Conservation (phyloP, 805 yeast genomes). For the Candida nitratophila region DNA sequence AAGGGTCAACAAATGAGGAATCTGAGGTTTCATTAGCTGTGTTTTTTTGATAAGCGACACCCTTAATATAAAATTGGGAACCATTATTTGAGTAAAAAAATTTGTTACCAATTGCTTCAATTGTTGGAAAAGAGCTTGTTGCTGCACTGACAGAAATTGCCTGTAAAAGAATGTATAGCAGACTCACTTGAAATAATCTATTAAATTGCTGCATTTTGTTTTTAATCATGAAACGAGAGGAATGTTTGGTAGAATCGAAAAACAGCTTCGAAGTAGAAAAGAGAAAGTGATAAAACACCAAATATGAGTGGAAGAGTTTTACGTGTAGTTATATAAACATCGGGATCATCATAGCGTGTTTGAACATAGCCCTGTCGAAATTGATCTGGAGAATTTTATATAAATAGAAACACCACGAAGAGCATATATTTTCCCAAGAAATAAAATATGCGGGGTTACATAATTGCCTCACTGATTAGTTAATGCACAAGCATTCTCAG, state of each 20-base stretch:
- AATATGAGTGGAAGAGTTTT: too few species aligned
- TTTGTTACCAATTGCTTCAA: conserved; percentile 65
- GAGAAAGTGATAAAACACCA: too few species aligned
- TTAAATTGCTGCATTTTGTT: conserved; percentile 10
- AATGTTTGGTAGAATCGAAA: too few species aligned
- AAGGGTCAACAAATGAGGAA: conserved; percentile 57
- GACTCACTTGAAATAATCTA: conserved; percentile 1
- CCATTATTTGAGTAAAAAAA: conserved; percentile 70
- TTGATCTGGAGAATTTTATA: neutral
- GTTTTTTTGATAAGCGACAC: conserved; percentile 81
- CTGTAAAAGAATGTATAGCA: conserved; percentile 8
- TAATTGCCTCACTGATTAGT: too few species aligned
- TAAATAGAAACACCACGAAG: neutral
- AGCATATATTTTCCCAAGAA: neutral
- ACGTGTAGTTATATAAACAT: too few species aligned
- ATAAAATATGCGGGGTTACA: too few species aligned
- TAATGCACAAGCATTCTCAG: too few species aligned
- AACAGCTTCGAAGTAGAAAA: too few species aligned
- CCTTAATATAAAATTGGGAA: conserved; percentile 79
- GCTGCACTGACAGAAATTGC: conserved; percentile 4
- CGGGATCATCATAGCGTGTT: neutral
- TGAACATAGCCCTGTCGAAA: neutral
- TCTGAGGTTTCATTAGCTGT: conserved; percentile 33
- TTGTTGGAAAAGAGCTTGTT: conserved; percentile 30
- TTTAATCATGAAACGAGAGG: neutral